Percentiles rank a stretch among this genome's conserved stretches.
phyloP scores from a whole-genome alignment of 495 filamentous ascomycete genomes.

The Aspergillus nidulans region DNA sequence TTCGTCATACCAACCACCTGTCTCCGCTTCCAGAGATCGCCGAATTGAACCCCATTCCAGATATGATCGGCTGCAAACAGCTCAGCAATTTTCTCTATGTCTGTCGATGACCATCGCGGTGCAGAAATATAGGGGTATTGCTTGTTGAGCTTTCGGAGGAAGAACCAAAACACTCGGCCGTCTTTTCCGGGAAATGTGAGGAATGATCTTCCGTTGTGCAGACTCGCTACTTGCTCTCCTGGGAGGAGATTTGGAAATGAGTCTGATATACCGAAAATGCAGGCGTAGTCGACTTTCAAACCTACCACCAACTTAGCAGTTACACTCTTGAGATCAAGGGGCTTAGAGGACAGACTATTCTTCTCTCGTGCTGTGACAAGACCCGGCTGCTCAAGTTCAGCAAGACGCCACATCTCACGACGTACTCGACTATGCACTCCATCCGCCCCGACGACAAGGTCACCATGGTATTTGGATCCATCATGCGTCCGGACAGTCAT shows the following conservation, averaged over 20 bases:
- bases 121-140: conserved; percentile 30
- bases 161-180: conserved; percentile 21
- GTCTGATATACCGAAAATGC: conserved; percentile 26
- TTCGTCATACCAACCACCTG: conserved; percentile 8
- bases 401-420: conserved; percentile 29
- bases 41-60: conserved; percentile 14
- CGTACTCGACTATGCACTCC: conserved; percentile 44
- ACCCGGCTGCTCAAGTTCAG: conserved; percentile 22
- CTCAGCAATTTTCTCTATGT: not conserved
- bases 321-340: too few species aligned
- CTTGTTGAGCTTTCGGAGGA: conserved; percentile 39
- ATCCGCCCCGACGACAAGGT: conserved; percentile 46
- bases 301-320: too few species aligned
- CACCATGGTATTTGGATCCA: conserved; percentile 23
- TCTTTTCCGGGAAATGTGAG: conserved; percentile 20
- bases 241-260: conserved; percentile 14
- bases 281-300: conserved; percentile 18
- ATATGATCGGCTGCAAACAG: not conserved
- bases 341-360: conserved; percentile 20
- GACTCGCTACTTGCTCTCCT: conserved; percentile 13
- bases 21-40: conserved; percentile 15
- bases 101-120: conserved; percentile 26
- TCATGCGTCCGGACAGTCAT: conserved; percentile 7
- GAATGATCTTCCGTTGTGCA: conserved; percentile 15
- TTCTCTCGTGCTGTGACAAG: conserved; percentile 10